Conservation (phyloP, 331 rosid species). For the Acacia pycnantha region DNA sequence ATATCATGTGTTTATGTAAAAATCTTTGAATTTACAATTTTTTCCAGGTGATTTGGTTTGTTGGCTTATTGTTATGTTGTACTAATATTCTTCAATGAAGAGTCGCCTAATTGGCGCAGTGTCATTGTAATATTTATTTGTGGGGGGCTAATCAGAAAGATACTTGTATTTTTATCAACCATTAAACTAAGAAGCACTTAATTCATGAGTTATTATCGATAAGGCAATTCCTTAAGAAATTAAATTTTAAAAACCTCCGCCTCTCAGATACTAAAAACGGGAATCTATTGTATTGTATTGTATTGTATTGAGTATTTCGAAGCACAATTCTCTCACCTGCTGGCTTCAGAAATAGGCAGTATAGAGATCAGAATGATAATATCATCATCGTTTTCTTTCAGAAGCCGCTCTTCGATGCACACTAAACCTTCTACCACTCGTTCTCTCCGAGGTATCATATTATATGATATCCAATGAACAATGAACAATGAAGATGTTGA, state of each 20-base stretch:
- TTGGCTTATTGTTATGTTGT: not conserved
- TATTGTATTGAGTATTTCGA: not conserved
- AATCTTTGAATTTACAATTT: not conserved
- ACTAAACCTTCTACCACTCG: not conserved
- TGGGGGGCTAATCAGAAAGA: not conserved
- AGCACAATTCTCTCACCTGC: not conserved
- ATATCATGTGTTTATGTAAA: not conserved
- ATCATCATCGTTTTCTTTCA: not conserved
- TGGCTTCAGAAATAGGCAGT: not conserved
- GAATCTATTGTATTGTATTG: not conserved
- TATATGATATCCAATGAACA: too few species aligned
- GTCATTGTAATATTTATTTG: too few species aligned
- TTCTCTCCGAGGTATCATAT: too few species aligned
- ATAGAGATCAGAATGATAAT: not conserved
- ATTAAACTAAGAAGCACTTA: not conserved
- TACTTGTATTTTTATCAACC: too few species aligned
- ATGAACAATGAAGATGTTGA: too few species aligned
- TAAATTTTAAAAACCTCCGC: not conserved
- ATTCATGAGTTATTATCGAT: too few species aligned
- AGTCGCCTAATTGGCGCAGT: too few species aligned
- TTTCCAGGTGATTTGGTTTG: not conserved
- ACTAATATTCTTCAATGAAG: too few species aligned
- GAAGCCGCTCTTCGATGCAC: not conserved
- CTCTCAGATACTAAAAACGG: not conserved
- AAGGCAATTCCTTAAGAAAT: not conserved